Evolutionary conservation across 2,329 filamentous ascomycete genomes (phyloP), one percentile per base, ranked within the genome.

Genomic region (Neobulgaria alba): DNA sequence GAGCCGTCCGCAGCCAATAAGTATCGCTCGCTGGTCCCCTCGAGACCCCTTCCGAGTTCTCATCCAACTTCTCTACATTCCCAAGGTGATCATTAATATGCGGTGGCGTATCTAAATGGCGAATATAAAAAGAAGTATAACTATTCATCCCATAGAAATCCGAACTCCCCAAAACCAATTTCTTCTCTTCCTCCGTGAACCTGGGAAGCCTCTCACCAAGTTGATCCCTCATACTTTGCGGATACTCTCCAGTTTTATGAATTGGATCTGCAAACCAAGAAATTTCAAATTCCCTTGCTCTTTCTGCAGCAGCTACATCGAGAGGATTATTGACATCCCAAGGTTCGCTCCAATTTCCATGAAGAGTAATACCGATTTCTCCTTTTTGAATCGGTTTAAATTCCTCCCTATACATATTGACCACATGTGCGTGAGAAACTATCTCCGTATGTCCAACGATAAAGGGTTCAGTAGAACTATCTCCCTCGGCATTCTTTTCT

Each of bases 121-220:
- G 79, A 64, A 92, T 79, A 65, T 83, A 92, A 68, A 90, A 85
- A 56, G 85, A 80, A 39, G 84, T 88, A 69, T 93, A 93, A 68
- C 87, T 83, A 69, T 93, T 92, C 84, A 89, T 89, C 59, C 85
- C 86, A 62, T 92, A 93, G 63, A 90, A 93, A 67, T 93, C 86
- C 60, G 89, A 90, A 60, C 80, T 85, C 5, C 84, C 85, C 55
- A 80, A 71, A 33, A 93, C 77, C 12, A 90, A 68, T 5, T 73
- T 75, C 10, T 26, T 68, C 63, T 59, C 93, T 82, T 53, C 83
- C 1, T 70, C 62, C 0, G 82, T 86, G 61, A 85, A 90, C 26
- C 67, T 66, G 5, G 86, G 86, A 34, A 93, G 71, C n/a, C 85
- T 76, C 58, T 81, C 72, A 41, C 85, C 85, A 15, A 92, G 77